A percentile compares a stretch with the other conserved stretches of the same genome.
Evolutionary conservation across 2,329 filamentous ascomycete genomes (phyloP).

Genomic region (Sclerotinia subarctica): DNA sequence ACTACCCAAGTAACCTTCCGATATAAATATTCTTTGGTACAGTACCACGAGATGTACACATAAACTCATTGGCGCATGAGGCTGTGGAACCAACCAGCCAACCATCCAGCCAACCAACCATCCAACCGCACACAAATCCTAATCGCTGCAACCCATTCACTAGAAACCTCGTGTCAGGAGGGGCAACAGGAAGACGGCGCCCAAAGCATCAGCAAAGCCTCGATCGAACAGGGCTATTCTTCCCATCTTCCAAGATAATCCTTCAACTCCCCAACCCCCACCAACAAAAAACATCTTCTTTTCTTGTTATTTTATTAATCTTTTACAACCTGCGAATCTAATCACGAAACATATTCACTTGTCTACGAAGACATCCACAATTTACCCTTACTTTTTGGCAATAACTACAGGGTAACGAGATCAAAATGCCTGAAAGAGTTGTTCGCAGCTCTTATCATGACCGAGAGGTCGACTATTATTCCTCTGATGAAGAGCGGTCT

Average conservation of each 20-base stretch:
- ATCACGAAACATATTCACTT: background rate
- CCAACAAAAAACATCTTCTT: background rate
- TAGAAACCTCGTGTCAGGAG: conserved; percentile 7
- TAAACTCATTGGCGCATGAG: background rate
- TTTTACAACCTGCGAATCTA: background rate
- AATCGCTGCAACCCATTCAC: background rate
- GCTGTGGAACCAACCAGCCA: conserved; percentile 2
- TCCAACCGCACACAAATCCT: background rate
- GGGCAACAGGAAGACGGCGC: background rate
- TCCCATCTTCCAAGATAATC: background rate
- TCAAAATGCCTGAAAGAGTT: conserved; percentile 32
- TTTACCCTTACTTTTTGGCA: background rate
- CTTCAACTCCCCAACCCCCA: background rate
- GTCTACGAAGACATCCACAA: background rate
- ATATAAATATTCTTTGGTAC: background rate
- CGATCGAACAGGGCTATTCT: background rate
- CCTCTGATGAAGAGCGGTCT: conserved; percentile 36
- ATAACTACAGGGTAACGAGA: background rate
- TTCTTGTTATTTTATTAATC: background rate
- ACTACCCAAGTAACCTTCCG: background rate
- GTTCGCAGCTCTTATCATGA: conserved; percentile 28
- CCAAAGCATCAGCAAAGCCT: conserved; percentile 9
- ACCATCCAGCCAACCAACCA: conserved; percentile 7
- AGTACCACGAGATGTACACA: background rate
- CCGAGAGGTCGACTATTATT: conserved; percentile 35